Base-by-base conservation (phyloP, 2,329 filamentous ascomycete genomes). In the Raffaelea ambrosiae region DNA sequence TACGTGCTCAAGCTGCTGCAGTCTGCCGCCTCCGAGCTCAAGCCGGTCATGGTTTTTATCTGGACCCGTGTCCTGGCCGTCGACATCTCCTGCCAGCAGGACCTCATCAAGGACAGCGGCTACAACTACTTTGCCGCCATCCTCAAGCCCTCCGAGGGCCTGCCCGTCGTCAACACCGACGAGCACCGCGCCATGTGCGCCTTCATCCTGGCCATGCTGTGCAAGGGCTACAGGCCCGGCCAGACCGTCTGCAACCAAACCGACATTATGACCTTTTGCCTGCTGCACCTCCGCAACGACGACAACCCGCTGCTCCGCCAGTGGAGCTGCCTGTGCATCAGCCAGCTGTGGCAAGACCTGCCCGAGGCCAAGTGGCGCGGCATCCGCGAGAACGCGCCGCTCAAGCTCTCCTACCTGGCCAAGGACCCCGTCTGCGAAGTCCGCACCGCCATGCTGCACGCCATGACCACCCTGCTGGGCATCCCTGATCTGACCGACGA, bases 111-210 rank as follows among this genome's bases (percentile, higher is more conserved):
- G 66, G 93, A 98, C 61, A 95, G 90, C 58, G 93, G 93, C 7
- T 97, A 95, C 61, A 88, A 88, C 59, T 98, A 98, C 67, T 98
- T 98, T 63, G 89, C 93, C 46, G 84, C 84, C 53, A 95, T 97
- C 46, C 76, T 97, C 54, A 91, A 90, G 59, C 88, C 90, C 2
- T 79, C 79, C 10, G 88, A 90, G 54, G 80, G 81, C 2, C 83
- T 97, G 44, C 88, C 89, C 0, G 85, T 95, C 20, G 82, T 85
- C 31, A 94, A 96, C 61, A 83, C 83, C 47, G 88, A 89, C 56
- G 93, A 97, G 67, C 93, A 98, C 70, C 88, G 94, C 60, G 93
- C 93, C 40, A 98, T 98, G 93, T 97, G 93, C 63, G 90, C 93
- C 2, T 98, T 98, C 62, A 95, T 98, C 52, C 80, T 97, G 39